Conservation (phyloP, 192 early-diverging fungal species). For the Coemansia sp. region DNA sequence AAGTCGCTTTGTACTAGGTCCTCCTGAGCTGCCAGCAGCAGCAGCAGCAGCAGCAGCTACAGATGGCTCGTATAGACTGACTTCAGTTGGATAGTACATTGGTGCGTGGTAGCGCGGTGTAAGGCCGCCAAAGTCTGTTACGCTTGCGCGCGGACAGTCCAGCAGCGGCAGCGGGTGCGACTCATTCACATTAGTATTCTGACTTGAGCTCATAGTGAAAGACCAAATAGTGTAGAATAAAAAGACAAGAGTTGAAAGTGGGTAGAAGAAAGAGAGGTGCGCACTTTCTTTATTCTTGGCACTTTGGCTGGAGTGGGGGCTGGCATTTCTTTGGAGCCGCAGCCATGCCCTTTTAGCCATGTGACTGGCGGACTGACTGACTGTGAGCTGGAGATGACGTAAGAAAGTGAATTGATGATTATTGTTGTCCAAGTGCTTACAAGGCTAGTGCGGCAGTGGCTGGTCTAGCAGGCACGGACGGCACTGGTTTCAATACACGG, state of each 20-base stretch:
- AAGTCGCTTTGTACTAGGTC: neutral
- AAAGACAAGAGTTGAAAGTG: neutral
- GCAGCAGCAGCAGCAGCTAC: neutral
- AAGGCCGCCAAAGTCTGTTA: conserved; percentile 37
- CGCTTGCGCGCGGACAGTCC: conserved; percentile 17
- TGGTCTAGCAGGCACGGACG: neutral
- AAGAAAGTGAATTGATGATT: neutral
- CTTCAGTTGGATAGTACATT: conserved; percentile 50
- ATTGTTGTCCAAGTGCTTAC: neutral
- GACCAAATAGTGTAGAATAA: neutral
- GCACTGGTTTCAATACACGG: conserved; percentile 26
- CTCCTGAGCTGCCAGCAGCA: neutral
- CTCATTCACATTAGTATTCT: neutral
- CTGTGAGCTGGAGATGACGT: neutral
- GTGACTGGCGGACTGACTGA: neutral
- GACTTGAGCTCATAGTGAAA: conserved; percentile 2
- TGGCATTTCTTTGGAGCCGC: neutral
- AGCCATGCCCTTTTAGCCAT: neutral
- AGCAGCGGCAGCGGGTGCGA: conserved; percentile 12
- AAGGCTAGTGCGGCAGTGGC: neutral
- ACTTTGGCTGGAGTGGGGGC: neutral
- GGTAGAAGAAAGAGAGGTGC: neutral
- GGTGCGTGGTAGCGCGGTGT: conserved; percentile 35
- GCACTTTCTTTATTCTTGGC: neutral
- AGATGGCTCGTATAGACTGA: conserved; percentile 47